Percentiles rank a stretch among this genome's conserved stretches.
phyloP scores from a whole-genome alignment of 371 early-diverging fungal species.

The Coemansia sp. region DNA sequence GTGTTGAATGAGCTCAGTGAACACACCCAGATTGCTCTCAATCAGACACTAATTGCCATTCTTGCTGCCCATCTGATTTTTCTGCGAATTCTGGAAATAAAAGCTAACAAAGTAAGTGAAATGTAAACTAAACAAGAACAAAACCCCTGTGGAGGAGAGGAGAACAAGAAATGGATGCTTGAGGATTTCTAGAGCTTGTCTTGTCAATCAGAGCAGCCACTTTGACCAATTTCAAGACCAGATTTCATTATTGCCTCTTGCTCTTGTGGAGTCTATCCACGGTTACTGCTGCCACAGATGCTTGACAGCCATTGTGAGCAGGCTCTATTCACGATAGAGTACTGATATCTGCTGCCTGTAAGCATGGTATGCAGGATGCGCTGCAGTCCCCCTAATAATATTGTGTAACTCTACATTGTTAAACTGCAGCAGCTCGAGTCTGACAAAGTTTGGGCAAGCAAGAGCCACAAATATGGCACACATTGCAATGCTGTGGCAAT shows the following conservation, averaged over 20 bases:
- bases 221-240: too few species aligned
- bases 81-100: too few species aligned
- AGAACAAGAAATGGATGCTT: too few species aligned
- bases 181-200: too few species aligned
- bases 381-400: not conserved
- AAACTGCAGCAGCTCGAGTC: too few species aligned
- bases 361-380: not conserved
- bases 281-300: too few species aligned
- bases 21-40: conserved; percentile 88
- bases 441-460: not conserved
- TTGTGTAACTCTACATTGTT: not conserved
- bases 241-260: too few species aligned
- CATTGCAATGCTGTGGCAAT: not conserved
- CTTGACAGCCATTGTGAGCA: too few species aligned
- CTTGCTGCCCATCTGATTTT: conserved; percentile 50
- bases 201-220: too few species aligned
- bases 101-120: too few species aligned
- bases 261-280: too few species aligned
- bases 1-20: conserved; percentile 81
- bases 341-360: not conserved
- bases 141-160: not conserved
- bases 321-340: not conserved
- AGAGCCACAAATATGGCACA: conserved; percentile 3
- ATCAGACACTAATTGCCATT: conserved; percentile 84
- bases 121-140: too few species aligned